phyloP scores from a whole-genome alignment of 2,329 filamentous ascomycete species.

The Scytalidium sp. region DNA sequence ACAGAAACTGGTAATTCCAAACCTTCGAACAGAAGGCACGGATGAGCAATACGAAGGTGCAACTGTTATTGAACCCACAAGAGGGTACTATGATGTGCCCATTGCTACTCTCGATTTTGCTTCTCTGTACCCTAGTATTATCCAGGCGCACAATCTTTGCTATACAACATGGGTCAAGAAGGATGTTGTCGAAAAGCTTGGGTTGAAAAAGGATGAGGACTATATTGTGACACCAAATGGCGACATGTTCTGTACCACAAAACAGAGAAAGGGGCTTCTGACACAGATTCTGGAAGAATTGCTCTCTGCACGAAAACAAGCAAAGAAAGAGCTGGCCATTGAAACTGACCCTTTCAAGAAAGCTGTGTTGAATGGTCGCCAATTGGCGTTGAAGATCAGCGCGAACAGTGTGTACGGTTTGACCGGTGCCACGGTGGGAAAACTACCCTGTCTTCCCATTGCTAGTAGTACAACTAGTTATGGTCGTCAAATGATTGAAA shows the following conservation, averaged over 20 bases:
- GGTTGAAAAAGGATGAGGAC: conserved; percentile 82
- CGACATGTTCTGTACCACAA: conserved; percentile 85
- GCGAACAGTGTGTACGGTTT: conserved; percentile 98
- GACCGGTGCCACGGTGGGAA: conserved; percentile 93
- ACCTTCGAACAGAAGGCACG: conserved; percentile 65
- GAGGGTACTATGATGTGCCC: conserved; percentile 92
- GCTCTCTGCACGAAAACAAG: conserved; percentile 86
- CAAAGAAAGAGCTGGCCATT: conserved; percentile 82
- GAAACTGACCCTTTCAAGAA: conserved; percentile 98
- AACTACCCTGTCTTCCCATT: conserved; percentile 90
- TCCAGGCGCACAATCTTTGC: conserved; percentile 97
- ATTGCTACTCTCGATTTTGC: conserved; percentile 98
- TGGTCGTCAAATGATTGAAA: conserved; percentile 98
- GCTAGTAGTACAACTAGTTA: conserved; percentile 97
- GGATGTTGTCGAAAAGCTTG: conserved; percentile 69
- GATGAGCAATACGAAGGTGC: conserved; percentile 97
- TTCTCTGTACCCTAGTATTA: conserved; percentile 97
- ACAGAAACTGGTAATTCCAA: conserved; percentile 91
- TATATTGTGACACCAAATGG: conserved; percentile 96
- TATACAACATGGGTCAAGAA: conserved; percentile 92
- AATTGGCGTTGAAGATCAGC: conserved; percentile 92
- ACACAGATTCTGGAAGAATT: conserved; percentile 96
- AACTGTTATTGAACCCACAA: conserved; percentile 92
- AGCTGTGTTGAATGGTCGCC: conserved; percentile 94
- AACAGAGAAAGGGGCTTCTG: conserved; percentile 86